Evolutionary conservation across 352 stramenopile species (phyloP).

Genomic region (Phytopythium litorale): DNA sequence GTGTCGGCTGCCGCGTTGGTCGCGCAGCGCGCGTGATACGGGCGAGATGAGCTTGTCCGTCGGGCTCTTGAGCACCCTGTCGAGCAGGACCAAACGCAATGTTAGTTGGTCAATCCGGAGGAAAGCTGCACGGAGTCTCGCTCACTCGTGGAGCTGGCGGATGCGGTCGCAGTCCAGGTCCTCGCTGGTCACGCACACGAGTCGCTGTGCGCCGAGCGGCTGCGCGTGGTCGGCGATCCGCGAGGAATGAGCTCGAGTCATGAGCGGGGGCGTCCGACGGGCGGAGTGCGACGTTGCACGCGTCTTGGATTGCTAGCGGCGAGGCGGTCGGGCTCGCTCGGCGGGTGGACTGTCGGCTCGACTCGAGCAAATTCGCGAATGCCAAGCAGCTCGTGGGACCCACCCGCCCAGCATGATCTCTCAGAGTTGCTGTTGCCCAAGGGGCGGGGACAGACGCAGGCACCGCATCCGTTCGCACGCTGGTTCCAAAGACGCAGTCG

Average conservation of each 20-base stretch:
- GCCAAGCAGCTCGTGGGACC: not conserved
- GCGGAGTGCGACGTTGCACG: not conserved
- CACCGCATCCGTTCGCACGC: not conserved
- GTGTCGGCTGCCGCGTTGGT: slow-evolving; percentile 15
- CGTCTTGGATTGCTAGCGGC: not conserved
- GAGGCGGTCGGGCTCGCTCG: slow-evolving; percentile 1
- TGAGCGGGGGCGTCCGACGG: slow-evolving; percentile 12
- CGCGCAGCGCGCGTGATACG: slow-evolving; percentile 41
- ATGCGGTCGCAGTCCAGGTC: slow-evolving; percentile 18
- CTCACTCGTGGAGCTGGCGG: slow-evolving; percentile 25
- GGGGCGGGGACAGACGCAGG: slow-evolving; percentile 6
- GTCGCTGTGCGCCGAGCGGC: slow-evolving; percentile 11
- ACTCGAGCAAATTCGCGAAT: slow-evolving; percentile 10
- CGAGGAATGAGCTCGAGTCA: slow-evolving; percentile 20
- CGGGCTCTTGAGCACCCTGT: slow-evolving; percentile 51
- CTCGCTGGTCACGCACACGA: slow-evolving; percentile 29
- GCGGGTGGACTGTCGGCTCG: not conserved
- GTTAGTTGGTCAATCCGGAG: no score
- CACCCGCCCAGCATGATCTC: no score
- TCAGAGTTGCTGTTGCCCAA: not conserved
- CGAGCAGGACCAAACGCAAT: no score
- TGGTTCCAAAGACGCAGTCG: not conserved
- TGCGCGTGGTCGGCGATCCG: slow-evolving; percentile 9
- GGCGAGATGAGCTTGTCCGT: slow-evolving; percentile 70
- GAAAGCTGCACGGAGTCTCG: not conserved